These are phyloP conservation scores for Bruguiera sexangula DNA, from an alignment of 345 rosid species.

Conservation along the genomic window DNA sequence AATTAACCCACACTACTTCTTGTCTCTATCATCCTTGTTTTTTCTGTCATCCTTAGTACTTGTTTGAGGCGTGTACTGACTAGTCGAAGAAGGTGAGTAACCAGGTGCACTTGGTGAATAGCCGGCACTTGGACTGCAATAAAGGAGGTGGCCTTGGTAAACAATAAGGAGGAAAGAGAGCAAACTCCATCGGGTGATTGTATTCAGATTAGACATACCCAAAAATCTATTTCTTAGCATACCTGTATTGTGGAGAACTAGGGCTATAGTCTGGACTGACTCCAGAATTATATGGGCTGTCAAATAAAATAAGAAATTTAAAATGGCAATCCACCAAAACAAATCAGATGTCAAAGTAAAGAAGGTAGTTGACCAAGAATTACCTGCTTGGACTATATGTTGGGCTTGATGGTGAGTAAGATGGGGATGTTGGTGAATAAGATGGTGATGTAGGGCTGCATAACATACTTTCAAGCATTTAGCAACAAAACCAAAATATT, in stretches of 20 bases:
- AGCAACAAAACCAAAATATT: not conserved
- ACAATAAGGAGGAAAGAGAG: not conserved
- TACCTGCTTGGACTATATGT: constrained; percentile 95
- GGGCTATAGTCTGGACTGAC: constrained; percentile 76
- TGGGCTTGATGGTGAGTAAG: constrained; percentile 90
- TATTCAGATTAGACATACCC: not conserved
- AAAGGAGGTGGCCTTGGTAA: constrained; percentile 2
- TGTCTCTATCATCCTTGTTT: constrained; percentile 22
- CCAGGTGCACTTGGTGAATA: constrained; percentile 83
- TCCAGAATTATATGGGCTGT: constrained; percentile 75
- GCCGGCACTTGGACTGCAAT: constrained; percentile 66
- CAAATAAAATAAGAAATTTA: not conserved
- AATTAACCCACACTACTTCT: constrained; percentile 12
- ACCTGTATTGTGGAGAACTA: constrained; percentile 66
- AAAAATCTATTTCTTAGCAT: constrained; percentile 4
- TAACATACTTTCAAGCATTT: not conserved
- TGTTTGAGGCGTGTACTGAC: constrained; percentile 73
- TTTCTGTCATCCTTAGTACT: constrained; percentile 48
- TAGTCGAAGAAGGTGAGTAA: constrained; percentile 73
- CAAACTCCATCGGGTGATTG: not conserved
- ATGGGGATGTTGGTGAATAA: constrained; percentile 89
- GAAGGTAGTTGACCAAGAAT: not conserved
- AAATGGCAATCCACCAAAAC: not conserved
- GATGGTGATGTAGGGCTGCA: constrained; percentile 90
- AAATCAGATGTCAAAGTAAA: not conserved